Conservation (phyloP, 2,329 filamentous ascomycete genomes). For the Helotiales sp. region DNA sequence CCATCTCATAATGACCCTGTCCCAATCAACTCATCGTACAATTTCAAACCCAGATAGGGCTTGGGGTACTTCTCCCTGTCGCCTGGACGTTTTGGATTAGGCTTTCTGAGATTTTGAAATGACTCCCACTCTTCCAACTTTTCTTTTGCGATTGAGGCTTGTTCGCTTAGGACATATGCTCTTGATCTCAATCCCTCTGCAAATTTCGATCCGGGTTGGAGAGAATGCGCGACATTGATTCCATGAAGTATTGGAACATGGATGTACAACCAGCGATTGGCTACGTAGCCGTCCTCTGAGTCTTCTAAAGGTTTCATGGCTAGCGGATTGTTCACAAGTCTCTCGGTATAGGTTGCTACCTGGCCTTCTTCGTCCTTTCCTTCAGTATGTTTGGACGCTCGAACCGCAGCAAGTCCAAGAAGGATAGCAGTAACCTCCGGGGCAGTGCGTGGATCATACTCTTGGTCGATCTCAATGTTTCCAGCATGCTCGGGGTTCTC, state of each 20-base stretch:
- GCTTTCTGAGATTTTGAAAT: neutral
- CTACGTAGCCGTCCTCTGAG: neutral
- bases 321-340: conserved; percentile 19
- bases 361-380: conserved; percentile 41
- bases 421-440: conserved; percentile 43
- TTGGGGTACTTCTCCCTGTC: neutral
- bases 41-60: neutral
- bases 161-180: conserved; percentile 7
- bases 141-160: conserved; percentile 1
- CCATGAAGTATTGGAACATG: conserved; percentile 40
- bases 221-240: conserved; percentile 39
- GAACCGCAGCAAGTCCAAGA: conserved; percentile 46
- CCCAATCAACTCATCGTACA: neutral
- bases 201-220: conserved; percentile 25
- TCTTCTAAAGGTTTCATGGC: conserved; percentile 22
- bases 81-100: neutral
- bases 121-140: neutral
- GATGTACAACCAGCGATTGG: conserved; percentile 4
- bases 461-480: conserved; percentile 3
- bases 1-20: neutral
- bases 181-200: conserved; percentile 16
- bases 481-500: conserved; percentile 30
- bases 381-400: conserved; percentile 37
- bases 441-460: conserved; percentile 38
- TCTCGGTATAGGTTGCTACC: conserved; percentile 40